Evolutionary conservation across 768 basidiomycete species (phyloP), one percentile per base, ranked within the genome.

Genomic region (Lactarius sp.): DNA sequence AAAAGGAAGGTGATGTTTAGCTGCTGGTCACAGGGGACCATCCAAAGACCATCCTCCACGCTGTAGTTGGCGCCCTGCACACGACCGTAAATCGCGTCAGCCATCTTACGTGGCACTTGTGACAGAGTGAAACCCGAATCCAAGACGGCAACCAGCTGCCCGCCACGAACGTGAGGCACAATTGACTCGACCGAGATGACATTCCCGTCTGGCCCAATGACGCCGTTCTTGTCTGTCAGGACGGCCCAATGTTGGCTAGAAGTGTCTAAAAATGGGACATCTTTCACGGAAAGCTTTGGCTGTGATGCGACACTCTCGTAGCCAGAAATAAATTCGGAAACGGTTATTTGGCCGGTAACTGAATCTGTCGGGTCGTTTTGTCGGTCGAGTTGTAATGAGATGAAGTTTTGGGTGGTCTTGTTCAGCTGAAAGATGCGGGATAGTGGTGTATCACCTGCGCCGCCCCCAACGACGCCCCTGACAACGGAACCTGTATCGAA

Each of bases 181-280:
- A 88, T 85, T 5, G 88, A 88, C 14, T 81, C 74, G 59, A 84
- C 74, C 27, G 76, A 65, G 63, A 92, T 85, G 12, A 81, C 73
- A 27, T 81, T 75, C 27, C 89, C 88, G 69, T 91, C 90, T 0
- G 90, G 90, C 7, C 90, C 90, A 66, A 88, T 85, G 52, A 92
- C 82, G 31, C 86, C 88, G 51, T 76, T 74, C 66, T 81, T 79
- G 75, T 92, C 88, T 0, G 86, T 85, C 59, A 86, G 73, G 13
- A 84, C 78, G 69, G 90, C 88, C 90, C 90, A 92, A 73, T 92
- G 90, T 75, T 92, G 90, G 69, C 90, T 87, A 71, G 80, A 77
- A 71, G 82, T 73, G 36, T 87, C 75, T 47, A 87, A 73, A 61
- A 75, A 76, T 68, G 83, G 83, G 41, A 91, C 87, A 27, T 77